Evolutionary conservation across 225 moss, liverwort and hornwort genomes (phyloP), one percentile per base, ranked within the genome.

Genomic region (Takakia lepidozioides): DNA sequence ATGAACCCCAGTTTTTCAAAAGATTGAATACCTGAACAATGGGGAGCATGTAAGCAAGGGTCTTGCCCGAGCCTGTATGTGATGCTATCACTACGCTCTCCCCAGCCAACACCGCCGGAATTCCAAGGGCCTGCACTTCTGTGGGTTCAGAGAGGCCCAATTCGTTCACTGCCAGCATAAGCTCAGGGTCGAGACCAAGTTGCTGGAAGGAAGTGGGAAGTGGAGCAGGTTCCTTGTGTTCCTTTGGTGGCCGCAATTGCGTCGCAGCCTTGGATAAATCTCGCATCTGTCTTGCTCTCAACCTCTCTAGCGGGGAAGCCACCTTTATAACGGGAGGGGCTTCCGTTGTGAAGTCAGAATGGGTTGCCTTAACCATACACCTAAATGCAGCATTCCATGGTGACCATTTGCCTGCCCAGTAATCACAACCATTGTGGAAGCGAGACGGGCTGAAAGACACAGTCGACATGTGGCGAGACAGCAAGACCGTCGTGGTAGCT

Each of bases 1-100:
- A 25, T 26, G 13, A 21, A 27, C 10, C 37, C 14, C 29, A 13
- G 27, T 3, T 29, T 40, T 20, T 15, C 1, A 40, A 19, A 26
- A 49, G 35, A n/a, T n/a, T 22, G 15, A 38, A 32, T 30, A 95
- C 98, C 98, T 98, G 91, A 16, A 98, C 80, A 42, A 98, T 66
- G 19, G 98, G 98, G 43, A 98, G 81, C 91, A 98, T 81, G 72
- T 98, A 98, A 8, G 98, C 90, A 38, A 98, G 71, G 25, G 98
- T 98, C 69, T 98, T 98, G 14, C 91, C 91, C 13, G 98, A 98
- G 10, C 98, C 91, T 16, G 98, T 98, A 49, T 98, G 98, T 10
- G 98, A 98, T 20, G 98, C 98, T 67, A 98, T 59, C 2, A 83
- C 98, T 32, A 98, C 91, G 56, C 55, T 81, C 53, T 91, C 87